Evolutionary conservation across 1,284 basidiomycete species (phyloP), one percentile per base, ranked within the genome.

Genomic region (Cryptococcus sp.): DNA sequence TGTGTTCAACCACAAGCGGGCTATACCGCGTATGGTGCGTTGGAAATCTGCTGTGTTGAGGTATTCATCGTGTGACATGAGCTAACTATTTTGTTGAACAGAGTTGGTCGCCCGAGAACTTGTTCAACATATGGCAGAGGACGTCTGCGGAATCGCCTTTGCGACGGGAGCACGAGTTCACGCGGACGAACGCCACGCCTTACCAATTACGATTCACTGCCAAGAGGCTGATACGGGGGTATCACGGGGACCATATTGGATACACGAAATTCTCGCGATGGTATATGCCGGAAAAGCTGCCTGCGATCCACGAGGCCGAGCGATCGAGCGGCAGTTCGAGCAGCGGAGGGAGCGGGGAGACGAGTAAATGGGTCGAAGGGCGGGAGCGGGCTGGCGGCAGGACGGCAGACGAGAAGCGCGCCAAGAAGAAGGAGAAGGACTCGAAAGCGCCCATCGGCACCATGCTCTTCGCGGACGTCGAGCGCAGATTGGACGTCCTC

Each of bases 201-300:
- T 98, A 91, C 80, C 91, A 96, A 79, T 90, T 97, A 74, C 88
- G 94, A 42, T 98, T 93, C 91, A 83, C 82, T 23, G 86, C 91
- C 17, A 98, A 97, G 79, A 84, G 88, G n/a, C 85, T 94, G 61
- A 85, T 93, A 35, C 87, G 94, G 58, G 93, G 87, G 4, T 99
- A 99, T 82, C 95, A 99, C 76, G 94, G 94, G 42, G 94, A 99
- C 83, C 90, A 87, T 79, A 93, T 98, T 63, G 88, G 88, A 56
- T 92, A 95, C 81, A 90, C 88, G 71, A 87, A 88, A 44, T 98
- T 98, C 85, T 94, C 95, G 77, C 87, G 90, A 53, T 95, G 93
- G 90, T 98, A 93, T 78, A 84, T 99, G 22, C 95, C 95, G 11
- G 82, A 85, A 57, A 87, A 85, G 0, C 82, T 99, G 15, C 94